These are phyloP conservation scores for Ceratonia siliqua DNA, from an alignment of 306 rosid genomes.

Conservation along the genomic window DNA sequence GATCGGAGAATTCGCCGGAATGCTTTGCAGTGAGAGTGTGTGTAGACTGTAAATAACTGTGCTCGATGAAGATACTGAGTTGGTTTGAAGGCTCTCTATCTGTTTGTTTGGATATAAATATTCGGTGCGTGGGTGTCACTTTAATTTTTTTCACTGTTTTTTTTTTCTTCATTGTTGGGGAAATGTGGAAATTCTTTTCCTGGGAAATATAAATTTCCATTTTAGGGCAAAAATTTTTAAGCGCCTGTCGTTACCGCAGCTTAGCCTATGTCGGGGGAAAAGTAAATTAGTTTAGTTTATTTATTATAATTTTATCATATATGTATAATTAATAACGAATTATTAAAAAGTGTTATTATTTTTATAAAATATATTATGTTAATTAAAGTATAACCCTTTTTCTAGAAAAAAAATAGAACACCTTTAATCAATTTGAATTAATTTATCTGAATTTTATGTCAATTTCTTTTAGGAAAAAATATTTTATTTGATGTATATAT, in stretches of 20 bases:
- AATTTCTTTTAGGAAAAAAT: too few species aligned
- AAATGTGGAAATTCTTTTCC: background rate
- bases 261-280: background rate
- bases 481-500: too few species aligned
- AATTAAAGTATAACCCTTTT: background rate
- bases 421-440: background rate
- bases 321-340: too few species aligned
- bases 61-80: slow-evolving; percentile 15
- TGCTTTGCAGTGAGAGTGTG: slow-evolving; percentile 9
- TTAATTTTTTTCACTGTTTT: background rate
- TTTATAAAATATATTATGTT: background rate
- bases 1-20: slow-evolving; percentile 42
- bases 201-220: background rate
- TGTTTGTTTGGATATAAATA: slow-evolving; percentile 51
- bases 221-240: background rate
- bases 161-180: background rate
- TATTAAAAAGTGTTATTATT: too few species aligned
- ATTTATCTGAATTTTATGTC: background rate
- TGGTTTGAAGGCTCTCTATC: slow-evolving; percentile 36
- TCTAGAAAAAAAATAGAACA: background rate
- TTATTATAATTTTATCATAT: too few species aligned
- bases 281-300: too few species aligned
- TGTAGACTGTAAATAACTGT: background rate
- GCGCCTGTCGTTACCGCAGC: background rate
- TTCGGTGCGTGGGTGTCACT: slow-evolving; percentile 23